Base-by-base conservation (phyloP, 495 filamentous ascomycete species). In the Podospora bellae-mahoneyi region DNA sequence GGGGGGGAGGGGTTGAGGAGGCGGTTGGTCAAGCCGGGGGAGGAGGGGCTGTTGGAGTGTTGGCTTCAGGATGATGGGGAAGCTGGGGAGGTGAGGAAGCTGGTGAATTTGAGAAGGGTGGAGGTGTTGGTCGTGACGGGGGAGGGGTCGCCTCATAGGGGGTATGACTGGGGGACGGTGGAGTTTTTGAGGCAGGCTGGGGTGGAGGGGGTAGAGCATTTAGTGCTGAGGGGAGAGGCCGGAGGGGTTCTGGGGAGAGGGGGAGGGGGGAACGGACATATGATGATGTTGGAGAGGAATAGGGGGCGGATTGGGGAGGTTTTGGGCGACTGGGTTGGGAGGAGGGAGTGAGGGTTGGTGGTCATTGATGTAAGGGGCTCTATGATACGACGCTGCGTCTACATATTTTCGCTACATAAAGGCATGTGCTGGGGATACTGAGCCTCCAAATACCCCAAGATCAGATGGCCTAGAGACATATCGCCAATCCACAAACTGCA, bases 101-200 rank as follows among this genome's bases (percentile, higher is more conserved):
- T 64, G 1, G 66, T 75, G 27, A 53, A 56, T 63, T 63, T 63
- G 30, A n/a, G 28, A 72, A 76, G 77, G 13, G 72, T 85, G 1
- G 81, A 81, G 0, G 79, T 84, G 2, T 60, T 85, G 28, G 62
- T 87, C 3, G 71, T 86, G 5, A 86, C 85, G 2, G 77, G 75
- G 19, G 82, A 84, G 72, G 81, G 84, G 48, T 85, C 83, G 58
- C 86, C 82, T 69, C 87, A 89, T 73, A 78, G 78, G 19, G 76
- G 78, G 64, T 89, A 87, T 74, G 87, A 90, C 68, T 85, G 83
- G 74, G 86, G 80, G 70, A 84, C 79, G 0, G 81, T 82, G 7
- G 68, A 73, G 64, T 88, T 82, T 71, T 73, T 87, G 66, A 73
- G 78, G 68, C 86, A 90, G 73, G 85, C 85, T 1, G 86, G 86